Conservation (phyloP, 176 grass and related monocot species). For the Poa annua region DNA sequence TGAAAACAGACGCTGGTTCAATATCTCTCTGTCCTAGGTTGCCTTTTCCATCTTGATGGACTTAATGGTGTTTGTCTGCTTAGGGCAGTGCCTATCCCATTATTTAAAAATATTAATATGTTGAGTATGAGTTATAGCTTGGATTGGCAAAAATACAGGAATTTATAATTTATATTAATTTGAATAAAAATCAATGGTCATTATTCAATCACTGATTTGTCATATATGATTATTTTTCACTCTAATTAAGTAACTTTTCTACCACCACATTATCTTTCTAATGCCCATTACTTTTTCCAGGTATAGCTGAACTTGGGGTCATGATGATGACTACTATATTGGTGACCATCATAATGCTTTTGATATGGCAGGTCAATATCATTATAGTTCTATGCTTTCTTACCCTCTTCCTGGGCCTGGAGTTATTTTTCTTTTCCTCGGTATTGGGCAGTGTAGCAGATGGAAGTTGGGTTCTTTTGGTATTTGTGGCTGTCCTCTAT, state of each 20-base stretch:
- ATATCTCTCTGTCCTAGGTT: conserved; percentile 25
- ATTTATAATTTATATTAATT: not conserved
- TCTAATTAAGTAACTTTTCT: not conserved
- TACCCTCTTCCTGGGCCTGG: conserved; percentile 77
- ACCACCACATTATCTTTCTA: conserved; percentile 42
- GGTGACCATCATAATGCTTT: conserved; percentile 96
- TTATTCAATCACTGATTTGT: conserved; percentile 1
- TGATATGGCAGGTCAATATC: conserved; percentile 99
- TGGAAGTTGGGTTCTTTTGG: conserved; percentile 95
- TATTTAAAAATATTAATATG: not conserved
- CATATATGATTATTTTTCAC: conserved; percentile 31
- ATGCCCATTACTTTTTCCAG: conserved; percentile 51
- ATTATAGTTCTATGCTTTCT: conserved; percentile 80
- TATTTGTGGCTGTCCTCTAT: conserved; percentile 83
- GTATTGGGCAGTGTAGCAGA: conserved; percentile 77
- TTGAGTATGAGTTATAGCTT: not conserved
- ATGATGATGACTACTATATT: conserved; percentile 97
- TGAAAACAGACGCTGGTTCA: conserved; percentile 3
- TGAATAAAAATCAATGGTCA: conserved; percentile 6
- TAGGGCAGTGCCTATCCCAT: not conserved
- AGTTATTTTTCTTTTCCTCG: conserved; percentile 95
- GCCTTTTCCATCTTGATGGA: not conserved
- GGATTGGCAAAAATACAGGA: conserved; percentile 8
- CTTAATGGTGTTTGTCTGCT: conserved; percentile 22
- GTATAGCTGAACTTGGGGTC: conserved; percentile 91